These are phyloP conservation scores for Acacia concinna DNA, from an alignment of 331 rosid genomes.

Conservation along the genomic window DNA sequence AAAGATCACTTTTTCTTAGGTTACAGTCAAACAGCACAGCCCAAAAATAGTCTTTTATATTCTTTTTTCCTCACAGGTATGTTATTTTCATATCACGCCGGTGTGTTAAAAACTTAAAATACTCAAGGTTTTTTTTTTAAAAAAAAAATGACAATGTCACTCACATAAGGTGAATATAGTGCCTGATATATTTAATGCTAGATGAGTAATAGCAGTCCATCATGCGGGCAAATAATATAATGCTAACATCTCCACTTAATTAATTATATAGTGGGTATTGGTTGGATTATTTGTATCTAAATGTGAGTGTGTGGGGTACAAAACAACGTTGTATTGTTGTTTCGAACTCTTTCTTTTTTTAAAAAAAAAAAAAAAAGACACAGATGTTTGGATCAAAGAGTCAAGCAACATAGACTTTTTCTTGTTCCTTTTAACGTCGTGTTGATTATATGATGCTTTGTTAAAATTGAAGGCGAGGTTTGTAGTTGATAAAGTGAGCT, in stretches of 20 bases:
- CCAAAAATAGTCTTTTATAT: not conserved
- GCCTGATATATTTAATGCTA: not conserved
- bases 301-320: not conserved
- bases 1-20: not conserved
- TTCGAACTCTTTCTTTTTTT: not conserved
- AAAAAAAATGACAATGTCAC: not conserved
- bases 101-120: not conserved
- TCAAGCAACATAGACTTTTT: not conserved
- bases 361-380: not conserved
- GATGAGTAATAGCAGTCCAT: not conserved
- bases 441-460: conserved; percentile 1
- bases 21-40: not conserved
- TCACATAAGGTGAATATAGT: not conserved
- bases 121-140: not conserved
- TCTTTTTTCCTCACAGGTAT: not conserved
- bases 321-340: not conserved
- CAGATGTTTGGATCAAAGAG: conserved; percentile 6
- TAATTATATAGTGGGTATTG: not conserved
- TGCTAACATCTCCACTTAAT: not conserved
- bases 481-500: not conserved
- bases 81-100: not conserved
- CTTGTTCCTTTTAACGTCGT: not conserved
- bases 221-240: not conserved
- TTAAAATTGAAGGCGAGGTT: not conserved
- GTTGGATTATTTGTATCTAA: not conserved